Conservation (phyloP, 2,329 filamentous ascomycete genomes). For the Trematosphaeria pertusa region DNA sequence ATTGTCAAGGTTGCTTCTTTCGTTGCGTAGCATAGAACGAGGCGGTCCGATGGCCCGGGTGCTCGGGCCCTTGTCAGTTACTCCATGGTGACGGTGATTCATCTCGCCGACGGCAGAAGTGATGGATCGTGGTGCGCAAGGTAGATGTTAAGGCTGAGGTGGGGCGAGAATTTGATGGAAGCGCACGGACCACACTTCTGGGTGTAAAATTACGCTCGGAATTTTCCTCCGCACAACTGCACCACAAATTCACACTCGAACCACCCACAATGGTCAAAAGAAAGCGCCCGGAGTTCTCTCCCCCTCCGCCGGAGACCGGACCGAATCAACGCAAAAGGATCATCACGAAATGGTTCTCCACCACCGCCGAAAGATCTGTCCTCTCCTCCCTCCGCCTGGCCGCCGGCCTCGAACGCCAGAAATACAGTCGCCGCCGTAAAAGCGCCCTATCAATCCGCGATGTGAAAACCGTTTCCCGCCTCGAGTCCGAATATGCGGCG, state of each 20-base stretch:
- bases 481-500: slow-evolving; percentile 68
- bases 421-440: slow-evolving; percentile 69
- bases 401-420: slow-evolving; percentile 80
- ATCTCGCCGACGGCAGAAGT: too few species aligned
- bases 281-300: slow-evolving; percentile 33
- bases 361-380: slow-evolving; percentile 65
- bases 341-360: slow-evolving; percentile 55
- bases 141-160: too few species aligned
- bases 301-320: slow-evolving; percentile 3
- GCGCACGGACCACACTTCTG: too few species aligned
- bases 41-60: too few species aligned
- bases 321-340: slow-evolving; percentile 28
- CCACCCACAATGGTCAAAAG: slow-evolving; percentile 40
- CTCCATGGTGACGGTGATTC: background rate
- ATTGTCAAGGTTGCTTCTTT: too few species aligned
- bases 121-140: too few species aligned
- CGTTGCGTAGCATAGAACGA: too few species aligned
- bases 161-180: too few species aligned
- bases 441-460: slow-evolving; percentile 57
- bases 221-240: background rate
- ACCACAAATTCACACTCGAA: background rate
- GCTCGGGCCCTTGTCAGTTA: too few species aligned
- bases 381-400: slow-evolving; percentile 71
- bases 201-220: too few species aligned
- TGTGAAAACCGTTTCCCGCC: slow-evolving; percentile 58